These are phyloP conservation scores for Magnaporthiopsis poae DNA, from an alignment of 2,329 filamentous ascomycete species.

Conservation along the genomic window DNA sequence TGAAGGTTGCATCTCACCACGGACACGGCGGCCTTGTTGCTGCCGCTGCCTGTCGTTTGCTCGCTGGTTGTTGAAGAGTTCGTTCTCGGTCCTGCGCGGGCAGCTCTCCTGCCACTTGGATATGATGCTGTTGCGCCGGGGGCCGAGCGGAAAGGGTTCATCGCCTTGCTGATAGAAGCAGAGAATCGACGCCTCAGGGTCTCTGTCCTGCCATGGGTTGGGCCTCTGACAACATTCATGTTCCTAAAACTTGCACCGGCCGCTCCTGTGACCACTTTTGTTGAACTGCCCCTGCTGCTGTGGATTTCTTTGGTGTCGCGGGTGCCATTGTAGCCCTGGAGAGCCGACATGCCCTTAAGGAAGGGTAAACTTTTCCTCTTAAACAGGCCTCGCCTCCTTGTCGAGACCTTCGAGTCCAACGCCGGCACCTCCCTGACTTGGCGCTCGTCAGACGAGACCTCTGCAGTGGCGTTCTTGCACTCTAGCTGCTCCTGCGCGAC, in stretches of 20 bases:
- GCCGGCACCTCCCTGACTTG: background rate
- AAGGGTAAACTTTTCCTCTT: background rate
- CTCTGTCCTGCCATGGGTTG: background rate
- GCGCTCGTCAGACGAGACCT: background rate
- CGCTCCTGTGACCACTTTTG: background rate
- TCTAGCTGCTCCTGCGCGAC: background rate
- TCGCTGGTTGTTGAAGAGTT: constrained; percentile 11
- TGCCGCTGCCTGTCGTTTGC: constrained; percentile 1
- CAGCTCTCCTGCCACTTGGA: background rate
- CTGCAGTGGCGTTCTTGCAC: too few relatives aligned
- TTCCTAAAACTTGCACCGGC: background rate
- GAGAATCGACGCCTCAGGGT: constrained; percentile 3
- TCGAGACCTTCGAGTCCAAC: background rate
- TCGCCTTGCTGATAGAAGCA: background rate
- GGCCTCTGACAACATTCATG: background rate
- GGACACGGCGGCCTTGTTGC: constrained; percentile 1
- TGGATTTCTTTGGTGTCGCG: background rate
- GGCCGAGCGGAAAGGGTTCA: constrained; percentile 1
- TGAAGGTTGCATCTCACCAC: constrained; percentile 15
- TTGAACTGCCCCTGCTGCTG: background rate
- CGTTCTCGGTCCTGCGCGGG: background rate
- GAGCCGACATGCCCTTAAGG: background rate
- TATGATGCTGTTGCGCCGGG: background rate
- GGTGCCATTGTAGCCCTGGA: background rate
- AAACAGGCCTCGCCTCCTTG: background rate